Evolutionary conservation across 768 basidiomycete genomes (phyloP).

Genomic region (Macrocybe gigantea): DNA sequence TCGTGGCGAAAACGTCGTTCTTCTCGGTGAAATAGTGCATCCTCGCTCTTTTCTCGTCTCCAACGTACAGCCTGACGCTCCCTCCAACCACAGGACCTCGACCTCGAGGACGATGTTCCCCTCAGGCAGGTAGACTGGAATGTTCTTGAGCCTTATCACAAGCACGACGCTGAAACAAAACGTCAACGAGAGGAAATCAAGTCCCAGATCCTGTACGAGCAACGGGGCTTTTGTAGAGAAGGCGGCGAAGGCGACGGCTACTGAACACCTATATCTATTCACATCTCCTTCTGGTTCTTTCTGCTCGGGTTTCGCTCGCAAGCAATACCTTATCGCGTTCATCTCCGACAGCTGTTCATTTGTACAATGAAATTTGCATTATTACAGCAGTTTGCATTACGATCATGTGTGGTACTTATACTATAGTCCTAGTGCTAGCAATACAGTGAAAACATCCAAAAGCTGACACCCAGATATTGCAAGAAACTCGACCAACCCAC

Average conservation of each 20-base stretch:
- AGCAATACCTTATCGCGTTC: too few relatives aligned
- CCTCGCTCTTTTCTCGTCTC: constrained; percentile 3
- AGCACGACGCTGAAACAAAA: constrained; percentile 65
- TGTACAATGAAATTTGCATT: too few relatives aligned
- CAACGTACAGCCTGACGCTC: background rate
- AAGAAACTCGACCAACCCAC: too few relatives aligned
- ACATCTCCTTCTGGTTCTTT: background rate
- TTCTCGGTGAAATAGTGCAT: constrained; percentile 92
- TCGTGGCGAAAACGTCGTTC: constrained; percentile 96
- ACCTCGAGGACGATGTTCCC: constrained; percentile 85
- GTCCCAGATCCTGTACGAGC: constrained; percentile 74
- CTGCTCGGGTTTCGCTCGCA: background rate
- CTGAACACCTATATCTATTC: constrained; percentile 27
- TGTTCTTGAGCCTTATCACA: constrained; percentile 65
- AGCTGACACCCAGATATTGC: too few relatives aligned
- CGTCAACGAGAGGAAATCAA: constrained; percentile 80
- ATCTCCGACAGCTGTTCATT: too few relatives aligned
- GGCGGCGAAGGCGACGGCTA: constrained; percentile 97
- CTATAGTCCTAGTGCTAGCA: too few relatives aligned
- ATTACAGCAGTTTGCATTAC: too few relatives aligned
- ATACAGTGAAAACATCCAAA: too few relatives aligned
- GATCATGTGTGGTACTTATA: too few relatives aligned
- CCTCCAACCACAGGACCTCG: constrained; percentile 63
- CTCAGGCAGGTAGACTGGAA: constrained; percentile 70
- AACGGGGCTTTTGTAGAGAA: constrained; percentile 90